Percentiles rank a stretch among this genome's conserved stretches.
These are phyloP conservation scores for Blakeslea trispora DNA, from an alignment of 371 early-diverging fungal genomes.

Conservation along the genomic window DNA sequence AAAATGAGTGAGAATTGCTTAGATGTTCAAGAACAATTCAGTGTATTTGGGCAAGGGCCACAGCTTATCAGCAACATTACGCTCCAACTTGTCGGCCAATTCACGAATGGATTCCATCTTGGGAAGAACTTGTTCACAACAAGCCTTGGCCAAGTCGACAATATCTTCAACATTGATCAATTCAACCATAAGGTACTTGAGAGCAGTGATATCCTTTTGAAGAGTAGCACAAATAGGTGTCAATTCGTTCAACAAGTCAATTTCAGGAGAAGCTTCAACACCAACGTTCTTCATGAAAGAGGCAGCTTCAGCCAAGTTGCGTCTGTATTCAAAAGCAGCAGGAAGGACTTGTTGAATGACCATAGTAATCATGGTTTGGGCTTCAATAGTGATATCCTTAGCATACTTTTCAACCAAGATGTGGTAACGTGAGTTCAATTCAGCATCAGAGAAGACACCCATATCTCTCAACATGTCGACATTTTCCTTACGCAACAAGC, in stretches of 20 bases:
- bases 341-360: slow-evolving; percentile 86
- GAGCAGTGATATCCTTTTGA: slow-evolving; percentile 53
- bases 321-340: slow-evolving; percentile 86
- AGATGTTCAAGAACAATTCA: slow-evolving; percentile 85
- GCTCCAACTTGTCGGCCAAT: slow-evolving; percentile 80
- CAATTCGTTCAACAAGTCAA: slow-evolving; percentile 65
- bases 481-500: slow-evolving; percentile 73
- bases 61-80: slow-evolving; percentile 80
- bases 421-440: slow-evolving; percentile 91
- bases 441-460: slow-evolving; percentile 85
- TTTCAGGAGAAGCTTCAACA: slow-evolving; percentile 68
- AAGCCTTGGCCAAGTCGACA: slow-evolving; percentile 67
- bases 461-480: slow-evolving; percentile 73
- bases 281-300: slow-evolving; percentile 66
- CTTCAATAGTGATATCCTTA: slow-evolving; percentile 95
- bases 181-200: slow-evolving; percentile 62
- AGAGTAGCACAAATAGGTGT: slow-evolving; percentile 64
- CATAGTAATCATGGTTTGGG: slow-evolving; percentile 86
- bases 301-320: slow-evolving; percentile 79
- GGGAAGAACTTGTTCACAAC: slow-evolving; percentile 63
- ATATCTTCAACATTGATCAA: slow-evolving; percentile 60
- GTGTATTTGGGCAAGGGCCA: slow-evolving; percentile 97
- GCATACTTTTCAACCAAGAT: slow-evolving; percentile 93
- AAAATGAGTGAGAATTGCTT: slow-evolving; percentile 16
- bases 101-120: slow-evolving; percentile 75